Percentiles rank a stretch among this genome's conserved stretches.
These are phyloP conservation scores for Lipomyces chichibuensis DNA, from an alignment of 805 yeast genomes.

Conservation along the genomic window DNA sequence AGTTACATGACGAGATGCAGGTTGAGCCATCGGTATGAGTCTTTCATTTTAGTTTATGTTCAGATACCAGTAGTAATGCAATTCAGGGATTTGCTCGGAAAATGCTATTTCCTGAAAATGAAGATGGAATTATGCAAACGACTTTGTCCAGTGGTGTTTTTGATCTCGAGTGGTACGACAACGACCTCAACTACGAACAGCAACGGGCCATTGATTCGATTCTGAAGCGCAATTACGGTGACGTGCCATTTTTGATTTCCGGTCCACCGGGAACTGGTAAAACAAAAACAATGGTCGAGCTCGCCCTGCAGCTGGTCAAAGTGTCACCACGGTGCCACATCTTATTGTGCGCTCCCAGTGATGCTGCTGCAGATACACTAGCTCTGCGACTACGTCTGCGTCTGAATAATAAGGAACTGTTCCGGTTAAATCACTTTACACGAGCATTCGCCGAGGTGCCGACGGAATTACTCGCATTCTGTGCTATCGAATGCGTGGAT, in stretches of 20 bases:
- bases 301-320: slow-evolving; percentile 28
- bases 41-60: neutral
- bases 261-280: slow-evolving; percentile 35
- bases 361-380: slow-evolving; percentile 35
- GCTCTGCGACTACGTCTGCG: slow-evolving; percentile 23
- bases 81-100: slow-evolving; percentile 23
- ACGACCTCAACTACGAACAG: slow-evolving; percentile 29
- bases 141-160: slow-evolving; percentile 21
- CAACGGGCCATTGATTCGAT: slow-evolving; percentile 29
- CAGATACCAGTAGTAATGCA: neutral
- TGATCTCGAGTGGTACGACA: slow-evolving; percentile 26
- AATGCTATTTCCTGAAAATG: slow-evolving; percentile 25
- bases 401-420: slow-evolving; percentile 23
- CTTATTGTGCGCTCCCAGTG: slow-evolving; percentile 33
- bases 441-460: slow-evolving; percentile 31
- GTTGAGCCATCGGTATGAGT: slow-evolving; percentile 1
- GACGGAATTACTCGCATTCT: slow-evolving; percentile 23
- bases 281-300: slow-evolving; percentile 33
- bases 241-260: slow-evolving; percentile 31
- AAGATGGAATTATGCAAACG: slow-evolving; percentile 22
- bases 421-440: slow-evolving; percentile 22
- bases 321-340: slow-evolving; percentile 11
- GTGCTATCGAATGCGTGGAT: slow-evolving; percentile 24
- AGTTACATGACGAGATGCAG: slow-evolving; percentile 9
- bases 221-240: slow-evolving; percentile 23